A percentile compares a stretch with the other conserved stretches of the same genome.
These are phyloP conservation scores for Phallus indusiatus DNA, from an alignment of 768 basidiomycete genomes.

Conservation along the genomic window DNA sequence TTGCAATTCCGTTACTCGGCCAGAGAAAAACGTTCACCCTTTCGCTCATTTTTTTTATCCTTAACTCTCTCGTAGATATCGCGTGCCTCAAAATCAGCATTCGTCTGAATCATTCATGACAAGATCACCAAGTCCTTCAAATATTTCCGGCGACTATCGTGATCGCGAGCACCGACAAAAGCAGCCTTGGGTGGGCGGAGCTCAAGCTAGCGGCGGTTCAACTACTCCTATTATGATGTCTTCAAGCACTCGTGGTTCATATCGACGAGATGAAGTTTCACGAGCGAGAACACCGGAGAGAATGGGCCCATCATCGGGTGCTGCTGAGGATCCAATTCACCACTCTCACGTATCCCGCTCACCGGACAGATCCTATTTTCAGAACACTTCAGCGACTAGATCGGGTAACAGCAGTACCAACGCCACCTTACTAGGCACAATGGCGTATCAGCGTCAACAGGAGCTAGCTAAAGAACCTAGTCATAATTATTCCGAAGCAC, in stretches of 20 bases:
- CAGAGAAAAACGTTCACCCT: too few relatives aligned
- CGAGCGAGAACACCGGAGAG: background rate
- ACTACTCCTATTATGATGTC: background rate
- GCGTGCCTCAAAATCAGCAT: background rate
- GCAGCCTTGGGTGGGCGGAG: background rate
- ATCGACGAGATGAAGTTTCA: background rate
- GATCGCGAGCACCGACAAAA: background rate
- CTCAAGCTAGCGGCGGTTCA: too few relatives aligned
- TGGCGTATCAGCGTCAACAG: background rate
- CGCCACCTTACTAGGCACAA: background rate
- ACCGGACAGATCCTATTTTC: background rate
- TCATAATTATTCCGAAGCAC: background rate
- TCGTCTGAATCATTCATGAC: background rate
- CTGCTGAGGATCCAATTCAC: background rate
- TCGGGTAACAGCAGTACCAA: background rate
- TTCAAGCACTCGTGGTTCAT: background rate
- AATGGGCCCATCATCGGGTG: background rate
- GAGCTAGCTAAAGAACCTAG: background rate
- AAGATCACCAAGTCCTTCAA: background rate
- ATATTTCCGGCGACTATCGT: background rate
- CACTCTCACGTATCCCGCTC: background rate
- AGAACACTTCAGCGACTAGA: background rate
- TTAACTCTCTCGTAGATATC: background rate
- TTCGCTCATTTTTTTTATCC: background rate
- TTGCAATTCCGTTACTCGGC: too few relatives aligned